These are phyloP conservation scores for Albatrellus sp. DNA, from an alignment of 1,284 basidiomycete genomes.

Conservation along the genomic window DNA sequence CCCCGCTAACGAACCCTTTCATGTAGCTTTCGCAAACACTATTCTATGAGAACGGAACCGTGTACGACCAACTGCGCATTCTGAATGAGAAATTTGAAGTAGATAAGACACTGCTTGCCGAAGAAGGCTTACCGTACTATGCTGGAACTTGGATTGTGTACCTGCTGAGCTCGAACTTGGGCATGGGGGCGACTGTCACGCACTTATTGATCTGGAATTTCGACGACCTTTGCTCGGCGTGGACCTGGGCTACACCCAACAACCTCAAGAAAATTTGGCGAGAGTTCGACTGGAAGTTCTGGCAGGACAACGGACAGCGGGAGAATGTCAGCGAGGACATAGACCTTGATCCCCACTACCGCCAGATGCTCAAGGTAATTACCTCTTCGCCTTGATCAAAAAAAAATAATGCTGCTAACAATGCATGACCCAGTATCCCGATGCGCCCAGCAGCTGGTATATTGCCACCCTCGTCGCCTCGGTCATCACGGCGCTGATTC, in stretches of 20 bases:
- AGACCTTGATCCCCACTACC: slow-evolving; percentile 13
- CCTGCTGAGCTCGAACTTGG: slow-evolving; percentile 26
- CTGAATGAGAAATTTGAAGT: slow-evolving; percentile 27
- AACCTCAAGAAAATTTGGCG: slow-evolving; percentile 20
- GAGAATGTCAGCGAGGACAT: slow-evolving; percentile 2
- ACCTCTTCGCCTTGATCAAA: neutral
- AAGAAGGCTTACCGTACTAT: slow-evolving; percentile 32
- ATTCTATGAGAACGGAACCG: slow-evolving; percentile 27
- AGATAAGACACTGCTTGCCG: slow-evolving; percentile 25
- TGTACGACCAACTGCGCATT: slow-evolving; percentile 22
- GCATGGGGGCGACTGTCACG: slow-evolving; percentile 31
- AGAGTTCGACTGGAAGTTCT: slow-evolving; percentile 11
- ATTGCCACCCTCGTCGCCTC: slow-evolving; percentile 28
- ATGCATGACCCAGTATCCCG: slow-evolving; percentile 6
- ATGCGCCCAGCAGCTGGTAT: slow-evolving; percentile 30
- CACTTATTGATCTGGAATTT: slow-evolving; percentile 37
- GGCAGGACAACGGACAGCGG: slow-evolving; percentile 6
- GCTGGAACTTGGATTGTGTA: slow-evolving; percentile 23
- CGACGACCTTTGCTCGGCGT: slow-evolving; percentile 26
- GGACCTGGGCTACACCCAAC: slow-evolving; percentile 7
- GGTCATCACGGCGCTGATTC: slow-evolving; percentile 35
- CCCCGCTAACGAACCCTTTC: neutral
- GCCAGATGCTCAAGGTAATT: slow-evolving; percentile 11
- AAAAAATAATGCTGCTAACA: too few species aligned
- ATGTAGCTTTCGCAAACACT: slow-evolving; percentile 26